Evolutionary conservation across 2,329 filamentous ascomycete species (phyloP), one percentile per base, ranked within the genome.

Genomic region (Madurella mycetomatis): DNA sequence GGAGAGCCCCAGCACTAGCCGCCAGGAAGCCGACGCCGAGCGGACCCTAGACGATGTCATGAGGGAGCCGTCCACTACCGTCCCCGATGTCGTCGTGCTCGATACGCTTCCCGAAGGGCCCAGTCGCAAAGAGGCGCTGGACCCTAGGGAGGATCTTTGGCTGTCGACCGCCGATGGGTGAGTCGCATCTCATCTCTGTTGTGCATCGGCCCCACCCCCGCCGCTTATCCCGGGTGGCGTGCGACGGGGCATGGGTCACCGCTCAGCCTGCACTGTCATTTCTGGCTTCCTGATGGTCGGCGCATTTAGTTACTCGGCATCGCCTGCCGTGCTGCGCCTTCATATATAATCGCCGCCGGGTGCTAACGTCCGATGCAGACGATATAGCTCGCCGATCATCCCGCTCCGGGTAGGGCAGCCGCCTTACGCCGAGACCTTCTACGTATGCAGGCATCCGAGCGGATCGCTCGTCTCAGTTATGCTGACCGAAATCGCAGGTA

Each of bases 101-200:
- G 70, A 73, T 18, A 63, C 64, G 15, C 56, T 71, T 32, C 65
- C 68, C 17, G 66, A 67, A 18, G 68, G 67, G 3, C 53, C 61
- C 25, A 62, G 65, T 49, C 59, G 63, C 8, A 69, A 66, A 32
- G 69, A 72, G 41, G 49, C 62, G 4, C 64, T 72, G 37, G 69
- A 75, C 60, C 72, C 70, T 8, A 72, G 69, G 54, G 71, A 75
- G 51, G 76, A 79, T 60, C 67, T 79, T 19, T 79, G 75, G 76
- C 62, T 79, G 44, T 74, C 73, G 50, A 77, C 73, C n/a, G 70
- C 69, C 17, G 76, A 79, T 60, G 76, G 75, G 73, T 75, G 64
- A 68, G 71, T 66, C 52, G 47, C 30, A 44, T 48, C 39, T 41
- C 25, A 7, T 25, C 31, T n/a, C 42, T 39, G 31, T 17, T 18